Percentiles rank a stretch among this genome's conserved stretches.
phyloP scores from a whole-genome alignment of 768 basidiomycete species.

The Basidioascus undulatus region DNA sequence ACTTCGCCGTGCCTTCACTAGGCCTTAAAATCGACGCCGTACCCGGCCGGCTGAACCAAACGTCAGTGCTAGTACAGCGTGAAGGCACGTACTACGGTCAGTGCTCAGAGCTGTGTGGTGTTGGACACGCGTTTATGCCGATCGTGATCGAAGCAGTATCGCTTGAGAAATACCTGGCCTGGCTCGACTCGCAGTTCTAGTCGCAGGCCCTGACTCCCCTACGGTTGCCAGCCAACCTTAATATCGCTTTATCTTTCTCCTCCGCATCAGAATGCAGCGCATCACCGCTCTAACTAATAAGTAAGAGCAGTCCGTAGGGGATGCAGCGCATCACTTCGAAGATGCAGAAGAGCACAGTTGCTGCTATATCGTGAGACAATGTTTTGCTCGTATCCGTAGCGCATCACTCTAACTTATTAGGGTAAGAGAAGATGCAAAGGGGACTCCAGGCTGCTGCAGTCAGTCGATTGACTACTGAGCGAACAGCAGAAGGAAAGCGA shows the following conservation, averaged over 20 bases:
- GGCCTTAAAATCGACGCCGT: conserved; percentile 16
- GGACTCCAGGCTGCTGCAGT: too few species aligned
- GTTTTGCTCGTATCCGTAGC: too few species aligned
- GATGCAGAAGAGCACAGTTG: not conserved
- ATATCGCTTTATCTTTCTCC: not conserved
- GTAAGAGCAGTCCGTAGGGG: too few species aligned
- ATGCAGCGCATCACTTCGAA: too few species aligned
- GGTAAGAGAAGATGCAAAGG: too few species aligned
- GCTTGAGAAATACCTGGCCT: conserved; percentile 13
- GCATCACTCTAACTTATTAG: too few species aligned
- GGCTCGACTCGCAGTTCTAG: conserved; percentile 13
- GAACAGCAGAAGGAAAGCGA: too few species aligned
- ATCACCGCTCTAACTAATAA: too few species aligned
- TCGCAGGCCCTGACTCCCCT: conserved; percentile 1
- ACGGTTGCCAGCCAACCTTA: not conserved
- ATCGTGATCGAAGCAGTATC: conserved; percentile 15
- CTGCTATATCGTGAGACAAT: not conserved
- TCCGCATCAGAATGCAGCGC: too few species aligned
- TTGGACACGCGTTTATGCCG: conserved; percentile 18
- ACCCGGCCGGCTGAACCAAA: conserved; percentile 17
- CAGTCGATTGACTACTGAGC: not conserved
- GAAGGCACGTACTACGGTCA: conserved; percentile 16
- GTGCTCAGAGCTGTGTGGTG: conserved; percentile 17
- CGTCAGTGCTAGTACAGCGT: conserved; percentile 15
- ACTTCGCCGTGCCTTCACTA: conserved; percentile 15